phyloP scores from a whole-genome alignment of 768 basidiomycete species.

The Boletus sp. region DNA sequence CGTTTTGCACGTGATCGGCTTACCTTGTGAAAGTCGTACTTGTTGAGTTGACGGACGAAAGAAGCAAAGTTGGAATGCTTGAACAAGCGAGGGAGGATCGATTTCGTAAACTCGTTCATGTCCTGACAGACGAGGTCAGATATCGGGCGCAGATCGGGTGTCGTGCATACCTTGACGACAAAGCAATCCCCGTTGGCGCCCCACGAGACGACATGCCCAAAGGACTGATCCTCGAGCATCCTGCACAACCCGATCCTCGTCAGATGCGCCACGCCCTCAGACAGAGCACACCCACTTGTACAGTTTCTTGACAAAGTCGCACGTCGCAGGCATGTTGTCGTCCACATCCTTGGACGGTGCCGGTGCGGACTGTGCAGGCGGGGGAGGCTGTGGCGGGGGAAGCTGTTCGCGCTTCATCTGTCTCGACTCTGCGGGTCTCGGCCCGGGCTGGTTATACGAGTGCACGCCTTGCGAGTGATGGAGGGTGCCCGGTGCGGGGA shows the following conservation, averaged over 20 bases:
- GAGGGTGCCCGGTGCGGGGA: conserved; percentile 18
- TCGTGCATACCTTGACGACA: conserved; percentile 66
- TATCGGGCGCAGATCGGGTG: conserved; percentile 6
- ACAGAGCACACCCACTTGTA: conserved; percentile 61
- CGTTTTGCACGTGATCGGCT: no score
- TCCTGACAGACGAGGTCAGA: conserved; percentile 57
- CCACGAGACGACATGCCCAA: conserved; percentile 78
- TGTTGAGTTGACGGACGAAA: conserved; percentile 92
- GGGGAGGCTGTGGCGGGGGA: conserved; percentile 24
- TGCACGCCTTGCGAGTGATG: conserved; percentile 17
- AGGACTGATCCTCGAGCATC: conserved; percentile 82
- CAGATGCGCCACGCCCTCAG: neutral
- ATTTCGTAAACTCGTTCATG: conserved; percentile 95
- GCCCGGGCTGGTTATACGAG: conserved; percentile 21
- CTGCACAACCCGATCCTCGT: conserved; percentile 36
- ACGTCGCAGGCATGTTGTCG: conserved; percentile 81
- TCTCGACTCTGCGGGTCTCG: conserved; percentile 22
- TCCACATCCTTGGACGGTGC: conserved; percentile 42
- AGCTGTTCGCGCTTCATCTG: conserved; percentile 31
- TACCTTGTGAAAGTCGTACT: conserved; percentile 91
- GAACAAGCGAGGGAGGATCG: conserved; percentile 87
- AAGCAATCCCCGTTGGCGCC: conserved; percentile 83
- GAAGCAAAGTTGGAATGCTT: conserved; percentile 93
- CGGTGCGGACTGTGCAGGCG: conserved; percentile 16
- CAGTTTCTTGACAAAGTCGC: conserved; percentile 92